A percentile compares a stretch with the other conserved stretches of the same genome.
Conservation (phyloP, 768 basidiomycete genomes). For the Rhizopogon rudus region DNA sequence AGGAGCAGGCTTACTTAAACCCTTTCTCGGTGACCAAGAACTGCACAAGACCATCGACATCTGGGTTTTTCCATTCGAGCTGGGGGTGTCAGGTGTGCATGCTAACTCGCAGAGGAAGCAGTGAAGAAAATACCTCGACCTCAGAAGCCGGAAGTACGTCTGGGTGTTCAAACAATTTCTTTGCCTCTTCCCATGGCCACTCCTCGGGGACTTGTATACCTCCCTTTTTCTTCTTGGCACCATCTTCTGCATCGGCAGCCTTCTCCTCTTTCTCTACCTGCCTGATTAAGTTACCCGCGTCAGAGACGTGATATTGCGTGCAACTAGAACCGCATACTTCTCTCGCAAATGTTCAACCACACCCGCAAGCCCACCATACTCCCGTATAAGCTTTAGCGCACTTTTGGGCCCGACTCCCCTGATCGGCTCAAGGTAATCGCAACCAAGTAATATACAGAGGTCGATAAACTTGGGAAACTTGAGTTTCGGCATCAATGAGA, state of each 20-base stretch:
- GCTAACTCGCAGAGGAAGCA: not conserved
- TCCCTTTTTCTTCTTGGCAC: slow-evolving; percentile 54
- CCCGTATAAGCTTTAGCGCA: slow-evolving; percentile 87
- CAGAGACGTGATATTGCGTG: not conserved
- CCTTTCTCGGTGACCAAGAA: slow-evolving; percentile 95
- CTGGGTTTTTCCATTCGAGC: slow-evolving; percentile 94
- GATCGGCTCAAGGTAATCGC: slow-evolving; percentile 99
- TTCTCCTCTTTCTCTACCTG: slow-evolving; percentile 38
- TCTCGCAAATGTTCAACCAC: slow-evolving; percentile 76
- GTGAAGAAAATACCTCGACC: slow-evolving; percentile 54
- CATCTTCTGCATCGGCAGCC: slow-evolving; percentile 35
- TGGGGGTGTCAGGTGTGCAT: slow-evolving; percentile 24
- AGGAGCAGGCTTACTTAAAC: slow-evolving; percentile 69
- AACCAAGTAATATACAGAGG: slow-evolving; percentile 92
- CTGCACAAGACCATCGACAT: slow-evolving; percentile 88
- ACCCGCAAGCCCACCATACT: slow-evolving; percentile 64
- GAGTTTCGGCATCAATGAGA: not conserved
- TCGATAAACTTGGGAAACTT: slow-evolving; percentile 73
- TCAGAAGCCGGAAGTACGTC: slow-evolving; percentile 85
- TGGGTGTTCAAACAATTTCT: slow-evolving; percentile 83
- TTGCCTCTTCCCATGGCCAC: slow-evolving; percentile 97
- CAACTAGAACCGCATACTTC: slow-evolving; percentile 43
- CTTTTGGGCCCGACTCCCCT: slow-evolving; percentile 95
- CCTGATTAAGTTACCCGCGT: slow-evolving; percentile 10
- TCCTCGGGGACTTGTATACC: slow-evolving; percentile 82